These are phyloP conservation scores for Aspergillus aculeatinus DNA, from an alignment of 2,329 filamentous ascomycete species.

Conservation along the genomic window DNA sequence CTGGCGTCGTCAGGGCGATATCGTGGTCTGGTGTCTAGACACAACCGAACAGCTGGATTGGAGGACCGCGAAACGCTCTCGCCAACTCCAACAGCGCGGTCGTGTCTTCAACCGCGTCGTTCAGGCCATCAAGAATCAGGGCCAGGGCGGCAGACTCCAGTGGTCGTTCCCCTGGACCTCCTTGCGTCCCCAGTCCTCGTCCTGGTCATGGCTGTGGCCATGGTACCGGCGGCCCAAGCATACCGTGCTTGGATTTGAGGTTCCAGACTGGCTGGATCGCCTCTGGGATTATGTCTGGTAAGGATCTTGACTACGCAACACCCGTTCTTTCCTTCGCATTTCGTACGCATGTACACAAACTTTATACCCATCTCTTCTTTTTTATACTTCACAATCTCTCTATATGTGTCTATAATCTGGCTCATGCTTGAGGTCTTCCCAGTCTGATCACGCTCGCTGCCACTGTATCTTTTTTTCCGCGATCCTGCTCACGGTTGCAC, in stretches of 20 bases:
- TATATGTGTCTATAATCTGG: background rate
- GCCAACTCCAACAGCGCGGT: conserved; percentile 25
- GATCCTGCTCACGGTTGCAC: background rate
- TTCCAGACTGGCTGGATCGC: conserved; percentile 8
- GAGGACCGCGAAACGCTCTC: conserved; percentile 30
- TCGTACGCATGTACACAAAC: background rate
- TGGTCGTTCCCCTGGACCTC: conserved; percentile 11
- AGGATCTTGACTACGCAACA: background rate
- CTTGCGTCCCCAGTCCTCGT: conserved; percentile 2
- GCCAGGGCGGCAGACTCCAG: conserved; percentile 12
- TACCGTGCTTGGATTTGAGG: conserved; percentile 14
- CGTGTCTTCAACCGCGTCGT: conserved; percentile 39
- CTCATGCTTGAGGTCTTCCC: background rate
- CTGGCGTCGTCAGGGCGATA: conserved; percentile 59
- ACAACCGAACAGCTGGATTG: conserved; percentile 35
- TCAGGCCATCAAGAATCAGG: conserved; percentile 31
- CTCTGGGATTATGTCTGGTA: background rate
- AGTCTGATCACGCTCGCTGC: background rate
- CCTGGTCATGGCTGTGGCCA: conserved; percentile 27
- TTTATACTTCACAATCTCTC: background rate
- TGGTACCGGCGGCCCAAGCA: conserved; percentile 17
- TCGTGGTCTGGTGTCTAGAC: conserved; percentile 59
- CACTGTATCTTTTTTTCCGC: background rate
- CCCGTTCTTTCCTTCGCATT: background rate
- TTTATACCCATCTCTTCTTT: background rate